Base-by-base conservation (phyloP, 441 rosid genomes). In the Codiaeum variegatum region DNA sequence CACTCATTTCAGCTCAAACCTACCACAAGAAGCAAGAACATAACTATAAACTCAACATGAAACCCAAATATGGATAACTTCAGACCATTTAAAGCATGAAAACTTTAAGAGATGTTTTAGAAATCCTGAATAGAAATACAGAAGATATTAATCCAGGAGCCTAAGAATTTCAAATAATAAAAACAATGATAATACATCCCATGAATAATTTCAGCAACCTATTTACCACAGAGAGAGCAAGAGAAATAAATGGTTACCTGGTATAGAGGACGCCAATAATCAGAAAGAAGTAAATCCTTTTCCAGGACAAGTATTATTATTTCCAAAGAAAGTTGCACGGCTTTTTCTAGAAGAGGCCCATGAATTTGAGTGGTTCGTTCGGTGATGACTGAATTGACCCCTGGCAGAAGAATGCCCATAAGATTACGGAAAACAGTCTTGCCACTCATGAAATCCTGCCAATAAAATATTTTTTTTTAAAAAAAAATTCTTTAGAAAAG, bases 381-480 rank as follows among this genome's bases (percentile, higher is more conserved):
- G 71, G 83, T 85, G 66, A 93, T 90, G 51, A 88, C 67, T 44
- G 91, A 83, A 78, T 90, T 83, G 76, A 92, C 98, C 44, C 98
- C 97, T 21, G 86, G 93, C 75, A 87, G 83, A 78, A 95, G 93
- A 73, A 95, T 85, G 64, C 92, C 83, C 92, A 93, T 95, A 59
- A 93, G 85, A 82, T 93, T 95, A 52, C 92, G 92, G 78, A 88
- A 90, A 46, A 86, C 90, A 78, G 88, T 80, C 86, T 91, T 91
- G 75, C 98, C 99, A 75, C 99, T 91, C 99, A 95, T 95, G 87
- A 95, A 95, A 83, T 95, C 99, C 99, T 94, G 85, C 34, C 72
- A 75, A 47, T 72, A 76, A 66, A 51, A 71, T 49, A 16, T 31
- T 28, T n/a, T n/a, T n/a, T n/a, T n/a, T n/a, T 19, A 56, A 73